phyloP scores from a whole-genome alignment of 2,329 filamentous ascomycete genomes.

The Fusarium sterilihyphosum region DNA sequence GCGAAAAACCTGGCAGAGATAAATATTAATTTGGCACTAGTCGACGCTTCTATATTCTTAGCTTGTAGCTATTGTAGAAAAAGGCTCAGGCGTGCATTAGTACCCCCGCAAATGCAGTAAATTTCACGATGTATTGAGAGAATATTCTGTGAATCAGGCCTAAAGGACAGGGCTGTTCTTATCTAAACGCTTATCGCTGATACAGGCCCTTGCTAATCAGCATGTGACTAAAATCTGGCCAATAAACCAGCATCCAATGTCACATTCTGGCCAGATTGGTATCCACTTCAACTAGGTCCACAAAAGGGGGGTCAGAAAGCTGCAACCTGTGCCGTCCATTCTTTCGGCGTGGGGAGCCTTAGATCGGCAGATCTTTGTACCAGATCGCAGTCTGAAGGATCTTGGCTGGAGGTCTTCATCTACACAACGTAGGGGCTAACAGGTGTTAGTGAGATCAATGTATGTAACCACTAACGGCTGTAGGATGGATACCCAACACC shows the following conservation, averaged over 20 bases:
- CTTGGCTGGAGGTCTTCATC: not conserved
- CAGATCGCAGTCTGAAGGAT: not conserved
- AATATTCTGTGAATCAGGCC: not conserved
- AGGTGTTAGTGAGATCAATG: not conserved
- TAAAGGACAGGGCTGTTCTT: not conserved
- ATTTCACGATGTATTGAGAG: not conserved
- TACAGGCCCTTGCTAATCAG: not conserved
- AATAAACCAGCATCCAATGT: not conserved
- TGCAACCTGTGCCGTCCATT: too few relatives aligned
- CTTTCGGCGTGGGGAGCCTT: too few relatives aligned
- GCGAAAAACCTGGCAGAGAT: not conserved
- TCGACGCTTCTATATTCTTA: not conserved
- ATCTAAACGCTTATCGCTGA: not conserved
- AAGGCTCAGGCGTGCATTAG: not conserved
- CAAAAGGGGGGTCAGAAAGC: not conserved
- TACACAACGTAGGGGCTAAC: not conserved
- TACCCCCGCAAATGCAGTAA: not conserved
- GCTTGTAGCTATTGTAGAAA: not conserved
- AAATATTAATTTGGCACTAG: not conserved
- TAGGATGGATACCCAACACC: not conserved
- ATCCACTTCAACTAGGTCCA: not conserved
- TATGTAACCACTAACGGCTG: too few relatives aligned
- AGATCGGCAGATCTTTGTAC: not conserved
- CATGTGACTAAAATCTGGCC: not conserved
- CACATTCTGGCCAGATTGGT: not conserved